phyloP scores from a whole-genome alignment of 2,329 filamentous ascomycete genomes.

The Nigrospora oryzae region DNA sequence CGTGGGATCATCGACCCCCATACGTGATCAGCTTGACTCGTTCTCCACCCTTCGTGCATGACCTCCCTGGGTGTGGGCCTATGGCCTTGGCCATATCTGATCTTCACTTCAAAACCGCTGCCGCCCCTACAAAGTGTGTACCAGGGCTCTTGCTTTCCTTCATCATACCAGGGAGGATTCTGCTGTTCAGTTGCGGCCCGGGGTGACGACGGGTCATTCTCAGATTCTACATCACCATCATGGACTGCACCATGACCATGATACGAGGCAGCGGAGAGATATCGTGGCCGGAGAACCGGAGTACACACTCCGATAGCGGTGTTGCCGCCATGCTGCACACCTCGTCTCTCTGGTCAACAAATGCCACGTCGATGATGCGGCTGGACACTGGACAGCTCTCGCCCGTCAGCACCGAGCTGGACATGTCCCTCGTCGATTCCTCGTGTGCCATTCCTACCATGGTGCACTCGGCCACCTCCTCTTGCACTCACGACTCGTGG shows the following conservation, averaged over 20 bases:
- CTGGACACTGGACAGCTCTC: conserved; percentile 40
- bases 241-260: conserved; percentile 36
- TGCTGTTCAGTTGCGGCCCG: not conserved
- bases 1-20: conserved; percentile 1
- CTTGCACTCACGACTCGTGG: conserved; percentile 34
- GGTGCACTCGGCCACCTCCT: conserved; percentile 37
- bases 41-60: conserved; percentile 12
- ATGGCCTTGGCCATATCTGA: conserved; percentile 14
- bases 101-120: conserved; percentile 11
- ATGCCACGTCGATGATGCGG: conserved; percentile 18
- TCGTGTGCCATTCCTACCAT: conserved; percentile 31
- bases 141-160: conserved; percentile 4
- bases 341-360: conserved; percentile 26
- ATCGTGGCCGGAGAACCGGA: conserved; percentile 36
- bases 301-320: conserved; percentile 34
- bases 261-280: conserved; percentile 31
- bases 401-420: conserved; percentile 42
- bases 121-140: not conserved
- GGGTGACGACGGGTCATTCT: not conserved
- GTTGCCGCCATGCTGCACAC: conserved; percentile 23
- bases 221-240: conserved; percentile 15
- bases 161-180: not conserved
- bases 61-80: conserved; percentile 11
- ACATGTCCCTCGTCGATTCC: conserved; percentile 24
- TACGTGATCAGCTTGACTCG: conserved; percentile 11